Percentiles rank a stretch among this genome's conserved stretches.
Evolutionary conservation across 768 basidiomycete genomes (phyloP).

Genomic region (Psilocybe sp.): DNA sequence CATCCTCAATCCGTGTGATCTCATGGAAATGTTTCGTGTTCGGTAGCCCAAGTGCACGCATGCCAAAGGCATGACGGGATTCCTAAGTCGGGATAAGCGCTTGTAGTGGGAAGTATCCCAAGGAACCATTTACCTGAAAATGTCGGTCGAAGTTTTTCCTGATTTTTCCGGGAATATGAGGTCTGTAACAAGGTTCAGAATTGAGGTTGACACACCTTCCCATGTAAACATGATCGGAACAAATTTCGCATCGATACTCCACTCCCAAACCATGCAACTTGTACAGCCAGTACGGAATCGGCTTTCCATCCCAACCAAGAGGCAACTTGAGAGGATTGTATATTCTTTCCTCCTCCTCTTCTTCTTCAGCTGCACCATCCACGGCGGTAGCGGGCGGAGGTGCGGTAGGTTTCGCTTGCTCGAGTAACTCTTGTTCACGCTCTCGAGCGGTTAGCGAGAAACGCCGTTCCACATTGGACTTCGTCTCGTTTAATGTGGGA

Average conservation of each 20-base stretch:
- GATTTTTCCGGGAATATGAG: constrained; percentile 3
- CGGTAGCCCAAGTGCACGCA: constrained; percentile 94
- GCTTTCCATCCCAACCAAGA: constrained; percentile 97
- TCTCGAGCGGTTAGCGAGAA: constrained; percentile 97
- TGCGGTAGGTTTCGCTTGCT: constrained; percentile 54
- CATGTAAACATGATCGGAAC: constrained; percentile 96
- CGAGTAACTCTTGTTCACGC: constrained; percentile 89
- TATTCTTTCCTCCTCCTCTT: constrained; percentile 94
- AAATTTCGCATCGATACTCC: constrained; percentile 96
- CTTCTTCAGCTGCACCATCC: constrained; percentile 51
- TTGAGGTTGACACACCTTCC: constrained; percentile 58
- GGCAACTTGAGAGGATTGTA: constrained; percentile 98
- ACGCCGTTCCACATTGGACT: constrained; percentile 93
- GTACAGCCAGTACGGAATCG: constrained; percentile 98
- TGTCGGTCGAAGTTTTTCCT: constrained; percentile 95
- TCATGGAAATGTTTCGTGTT: constrained; percentile 99
- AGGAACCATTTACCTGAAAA: constrained; percentile 63
- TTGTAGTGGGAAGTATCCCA: background rate
- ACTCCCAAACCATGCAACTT: constrained; percentile 98
- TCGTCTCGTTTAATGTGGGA: constrained; percentile 79
- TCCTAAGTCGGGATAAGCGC: constrained; percentile 47
- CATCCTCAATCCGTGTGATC: constrained; percentile 96
- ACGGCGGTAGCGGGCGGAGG: constrained; percentile 41
- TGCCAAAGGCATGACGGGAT: constrained; percentile 95
- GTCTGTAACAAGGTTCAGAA: constrained; percentile 5